A percentile compares a stretch with the other conserved stretches of the same genome.
Conservation (phyloP, 192 early-diverging fungal species). For the Coemansia umbellata region DNA sequence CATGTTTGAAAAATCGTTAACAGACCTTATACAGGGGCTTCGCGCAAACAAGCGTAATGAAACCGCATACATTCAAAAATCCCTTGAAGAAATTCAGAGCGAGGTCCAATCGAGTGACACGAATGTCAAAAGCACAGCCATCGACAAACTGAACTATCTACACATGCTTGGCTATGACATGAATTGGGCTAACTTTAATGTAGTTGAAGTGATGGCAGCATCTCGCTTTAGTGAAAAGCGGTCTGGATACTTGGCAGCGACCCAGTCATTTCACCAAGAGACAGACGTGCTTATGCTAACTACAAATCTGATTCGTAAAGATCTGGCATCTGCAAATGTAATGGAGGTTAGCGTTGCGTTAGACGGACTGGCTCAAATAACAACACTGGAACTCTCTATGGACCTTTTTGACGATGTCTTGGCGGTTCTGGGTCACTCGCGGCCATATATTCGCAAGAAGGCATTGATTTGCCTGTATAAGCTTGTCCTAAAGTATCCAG, state of each 20-base stretch:
- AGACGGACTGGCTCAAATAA: slow-evolving; percentile 87
- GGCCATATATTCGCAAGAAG: slow-evolving; percentile 89
- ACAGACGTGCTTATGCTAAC: slow-evolving; percentile 96
- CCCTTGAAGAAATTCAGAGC: slow-evolving; percentile 84
- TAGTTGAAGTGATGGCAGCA: slow-evolving; percentile 95
- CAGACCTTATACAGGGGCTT: slow-evolving; percentile 93
- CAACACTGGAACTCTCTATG: slow-evolving; percentile 85
- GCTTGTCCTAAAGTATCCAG: slow-evolving; percentile 86
- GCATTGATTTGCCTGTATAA: slow-evolving; percentile 85
- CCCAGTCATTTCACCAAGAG: slow-evolving; percentile 84
- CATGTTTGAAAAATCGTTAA: slow-evolving; percentile 61
- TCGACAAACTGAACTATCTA: slow-evolving; percentile 85
- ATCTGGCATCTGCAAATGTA: slow-evolving; percentile 77
- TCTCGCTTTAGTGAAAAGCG: slow-evolving; percentile 81
- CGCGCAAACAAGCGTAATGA: slow-evolving; percentile 87
- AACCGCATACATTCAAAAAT: slow-evolving; percentile 77
- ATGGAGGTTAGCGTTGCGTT: slow-evolving; percentile 87
- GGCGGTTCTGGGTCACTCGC: slow-evolving; percentile 87
- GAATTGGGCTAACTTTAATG: slow-evolving; percentile 94
- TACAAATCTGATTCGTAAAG: slow-evolving; percentile 97
- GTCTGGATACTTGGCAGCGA: slow-evolving; percentile 88
- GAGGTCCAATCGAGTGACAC: slow-evolving; percentile 84
- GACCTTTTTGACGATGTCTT: slow-evolving; percentile 84
- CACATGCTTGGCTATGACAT: slow-evolving; percentile 98
- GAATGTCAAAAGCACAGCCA: slow-evolving; percentile 79